Base-by-base conservation (phyloP, 2,329 filamentous ascomycete genomes). In the Colletotrichum cuscutae region DNA sequence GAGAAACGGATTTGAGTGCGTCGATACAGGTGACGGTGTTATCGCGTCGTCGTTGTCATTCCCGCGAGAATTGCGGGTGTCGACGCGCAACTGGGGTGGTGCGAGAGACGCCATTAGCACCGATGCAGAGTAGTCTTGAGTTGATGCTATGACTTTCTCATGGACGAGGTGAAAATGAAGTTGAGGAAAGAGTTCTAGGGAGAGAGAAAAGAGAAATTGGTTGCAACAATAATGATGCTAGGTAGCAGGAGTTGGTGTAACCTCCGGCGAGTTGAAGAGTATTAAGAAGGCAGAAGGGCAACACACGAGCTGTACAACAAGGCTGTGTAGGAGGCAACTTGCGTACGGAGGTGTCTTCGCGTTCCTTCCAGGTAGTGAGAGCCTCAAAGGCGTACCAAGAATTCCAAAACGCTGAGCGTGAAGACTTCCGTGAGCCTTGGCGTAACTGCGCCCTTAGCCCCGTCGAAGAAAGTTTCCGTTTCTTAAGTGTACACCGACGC, bases 1-100 rank as follows among this genome's bases (percentile, higher is more conserved):
- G 42, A 77, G 75, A 15, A 78, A 79, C 5, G 77, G 77, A 57
- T 78, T 77, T 32, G 77, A 79, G 35, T 75, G 74, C 8, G 74
- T 74, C 24, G 72, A 75, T 7, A 74, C 74, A 11, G 74, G 74
- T 0, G 74, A 75, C 4, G 74, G 72, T 8, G 61, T 68, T 65
- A 74, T 74, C 28, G 74, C 57, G 63, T 75, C 72, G 65, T 74
- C 72, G 42, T 74, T 60, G 26, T 68, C 72, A 35, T 56, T 66
- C 19, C 72, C 63, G 37, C 68, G 74, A 12, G 46, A 62, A 58
- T 71, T 56, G 49, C 66, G 67, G 35, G 67, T 73, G 37, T 73
- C 67, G 67, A 73, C 71, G 67, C 71, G 60, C 71, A 73, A 62
- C 71, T 65, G 66, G 6, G 71, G 71, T n/a, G 71, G 71, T 69